Evolutionary conservation across 2,329 filamentous ascomycete species (phyloP), one percentile per base, ranked within the genome.

Genomic region (Fusarium subtropicale): DNA sequence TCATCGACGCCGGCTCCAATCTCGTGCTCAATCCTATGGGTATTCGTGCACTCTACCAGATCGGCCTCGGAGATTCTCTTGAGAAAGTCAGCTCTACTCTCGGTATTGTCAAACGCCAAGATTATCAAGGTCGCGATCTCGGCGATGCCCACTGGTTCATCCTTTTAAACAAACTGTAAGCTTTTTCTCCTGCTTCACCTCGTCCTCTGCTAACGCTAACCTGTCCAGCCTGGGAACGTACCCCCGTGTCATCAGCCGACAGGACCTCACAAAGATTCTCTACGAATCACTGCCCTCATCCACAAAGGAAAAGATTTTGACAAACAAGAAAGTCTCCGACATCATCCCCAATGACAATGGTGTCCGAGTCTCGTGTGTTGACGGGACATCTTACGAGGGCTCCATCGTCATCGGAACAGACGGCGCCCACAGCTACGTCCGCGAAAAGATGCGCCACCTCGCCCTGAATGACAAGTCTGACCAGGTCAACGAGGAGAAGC

Each of bases 231-330:
- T 74, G 24, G 79, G 79, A n/a, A 63, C 67, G 4, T 38, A 45
- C 1, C 65, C 74, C 2, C 45, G 69, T 1, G 78, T 77, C 12
- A 55, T 82, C 20, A 79, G 81, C 50, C 77, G 81, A 2, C 76
- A 76, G 22, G 71, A 79, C 10, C 68, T 83, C 11, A 74, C 80
- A 8, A 66, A 74, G 10, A 60, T 71, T 6, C 73, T 83, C 1
- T 78, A 78, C 63, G 65, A 76, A 0, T 67, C 71, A 9, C 71
- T 81, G 7, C 65, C 77, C 1, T 61, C 74, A 1, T 56, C 68
- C 0, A 79, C 83, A 74, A 36, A 59, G 7, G 39, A 11, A n/a
- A 41, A 59, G 22, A 46, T 74, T 20, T 18, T 42, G 5, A 26
- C 57, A 7, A 6, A 64, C 16, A 72, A 71, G 34, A 69, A 72